Base-by-base conservation (phyloP, 2,329 filamentous ascomycete species). In the Dactylellina haptotyla region DNA sequence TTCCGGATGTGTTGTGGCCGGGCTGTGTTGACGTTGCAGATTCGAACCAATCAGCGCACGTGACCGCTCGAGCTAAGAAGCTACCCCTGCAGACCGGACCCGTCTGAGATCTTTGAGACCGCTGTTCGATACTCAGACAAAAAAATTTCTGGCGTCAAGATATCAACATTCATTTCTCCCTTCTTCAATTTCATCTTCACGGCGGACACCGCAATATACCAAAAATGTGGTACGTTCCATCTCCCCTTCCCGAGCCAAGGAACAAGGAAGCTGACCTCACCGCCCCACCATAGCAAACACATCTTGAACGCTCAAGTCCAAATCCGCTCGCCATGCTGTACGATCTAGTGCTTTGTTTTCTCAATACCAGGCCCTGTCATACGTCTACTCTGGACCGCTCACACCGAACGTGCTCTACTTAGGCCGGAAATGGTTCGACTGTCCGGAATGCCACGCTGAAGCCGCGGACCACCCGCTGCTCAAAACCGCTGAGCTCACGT, bases 351-450 rank as follows among this genome's bases (percentile, higher is more conserved):
- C 25, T 16, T 65, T 41, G 25, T 16, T n/a, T 37, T 41, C 20
- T 6, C 4, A 25, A 57, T n/a, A 16, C 30, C 8, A 32, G 10
- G 16, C 50, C 16, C 30, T 4, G 2, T 9, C 9, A 3, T 20
- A 20, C 16, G n/a, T 45, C 50, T 37, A 16, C 45, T 23, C 50
- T 18, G 14, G 34, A 20, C 41, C 46, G 43, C 32, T n/a, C 25
- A 53, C 32, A 30, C 6, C 28, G 23, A 26, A 26, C 41, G 41
- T 18, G 57, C 45, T 39, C 51, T 45, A 2, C 45, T 34, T 78
- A 94, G 92, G 92, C 84, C 87, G 88, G 74, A 97, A 97, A 85
- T 99, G 96, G 96, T 99, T 97, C 83, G 95, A 99, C 84, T 99
- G 95, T 83, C 91, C 92, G 76, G 90, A 97, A 81, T 99, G 95